These are phyloP conservation scores for Chlamydomonas sp. DNA, from an alignment of 139 green algal species.

Conservation along the genomic window DNA sequence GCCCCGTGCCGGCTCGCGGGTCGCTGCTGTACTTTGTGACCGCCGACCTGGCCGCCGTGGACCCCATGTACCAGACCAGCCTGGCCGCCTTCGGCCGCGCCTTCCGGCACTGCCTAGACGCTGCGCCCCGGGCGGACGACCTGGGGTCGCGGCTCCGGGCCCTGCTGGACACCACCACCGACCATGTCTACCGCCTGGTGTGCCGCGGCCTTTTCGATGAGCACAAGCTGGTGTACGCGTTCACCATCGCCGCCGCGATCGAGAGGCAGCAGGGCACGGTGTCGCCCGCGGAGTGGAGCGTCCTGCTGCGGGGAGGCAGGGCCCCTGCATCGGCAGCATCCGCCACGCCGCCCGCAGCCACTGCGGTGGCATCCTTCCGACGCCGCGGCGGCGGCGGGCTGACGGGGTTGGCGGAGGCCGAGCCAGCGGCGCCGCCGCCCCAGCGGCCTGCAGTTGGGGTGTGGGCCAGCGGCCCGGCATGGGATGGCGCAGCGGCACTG, in stretches of 20 bases:
- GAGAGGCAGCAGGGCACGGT: constrained; percentile 54
- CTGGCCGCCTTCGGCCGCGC: constrained; percentile 77
- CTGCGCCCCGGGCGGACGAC: constrained; percentile 50
- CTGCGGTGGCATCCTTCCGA: neutral
- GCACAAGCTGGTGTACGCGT: constrained; percentile 84
- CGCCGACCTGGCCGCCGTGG: constrained; percentile 76
- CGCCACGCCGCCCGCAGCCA: neutral
- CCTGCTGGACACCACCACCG: constrained; percentile 67
- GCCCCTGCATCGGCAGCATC: neutral
- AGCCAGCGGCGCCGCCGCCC: neutral
- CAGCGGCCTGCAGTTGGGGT: neutral
- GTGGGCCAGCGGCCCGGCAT: constrained; percentile 13
- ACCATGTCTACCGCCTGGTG: constrained; percentile 79
- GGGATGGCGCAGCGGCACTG: constrained; percentile 24
- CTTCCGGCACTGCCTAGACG: constrained; percentile 81
- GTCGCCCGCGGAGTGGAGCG: constrained; percentile 66
- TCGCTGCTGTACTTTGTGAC: constrained; percentile 87
- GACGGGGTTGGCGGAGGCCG: neutral
- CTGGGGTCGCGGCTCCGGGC: constrained; percentile 60
- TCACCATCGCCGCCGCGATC: constrained; percentile 70
- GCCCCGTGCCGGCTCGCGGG: constrained; percentile 68
- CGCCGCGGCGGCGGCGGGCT: neutral
- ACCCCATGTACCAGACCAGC: constrained; percentile 82
- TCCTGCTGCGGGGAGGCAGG: constrained; percentile 70
- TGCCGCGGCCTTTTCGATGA: constrained; percentile 81